Evolutionary conservation across 2,329 filamentous ascomycete species (phyloP), one percentile per base, ranked within the genome.

Genomic region (Alternaria solani): DNA sequence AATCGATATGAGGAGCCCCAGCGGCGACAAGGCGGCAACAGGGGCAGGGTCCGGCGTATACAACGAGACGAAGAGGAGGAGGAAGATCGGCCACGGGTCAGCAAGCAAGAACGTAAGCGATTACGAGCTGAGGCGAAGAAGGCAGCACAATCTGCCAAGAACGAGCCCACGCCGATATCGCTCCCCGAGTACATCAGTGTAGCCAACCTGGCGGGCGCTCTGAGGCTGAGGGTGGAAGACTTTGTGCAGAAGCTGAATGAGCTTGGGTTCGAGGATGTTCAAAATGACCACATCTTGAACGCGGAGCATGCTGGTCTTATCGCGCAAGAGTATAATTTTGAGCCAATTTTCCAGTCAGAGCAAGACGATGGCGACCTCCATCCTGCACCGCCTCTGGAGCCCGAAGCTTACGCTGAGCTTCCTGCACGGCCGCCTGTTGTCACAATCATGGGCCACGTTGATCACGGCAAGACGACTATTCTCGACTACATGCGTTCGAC

Each of bases 371-470:
- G 88, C 44, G 94, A 99, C 76, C 80, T 99, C 25, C 87, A 89
- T 11, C 89, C 93, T 1, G 81, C 85, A 26, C 65, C 68, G 9
- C 59, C 67, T 25, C 44, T 87, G 88, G 59, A 73, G 55, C 61
- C 72, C 54, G 8, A 88, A 89, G 70, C 92, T 94, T 76, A 85
- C 83, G 49, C 90, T 0, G 69, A 78, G 14, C 79, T 97, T 7
- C 93, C 93, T 2, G 79, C 83, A 34, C 88, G 96, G 16, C 94
- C 95, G 7, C 96, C 95, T 0, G 93, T 99, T 36, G 94, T 99
- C 39, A 98, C 96, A 0, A 99, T 99, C 73, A 99, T 99, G 96
- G 95, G 95, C 2, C 95, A 99, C 67, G 95, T 99, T 70, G 96
- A 99, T 76, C 95, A 99, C 77, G 95, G 95, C 55, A 99, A 99